Base-by-base conservation (phyloP, 1,284 basidiomycete species). In the Trichosporon asahii region DNA sequence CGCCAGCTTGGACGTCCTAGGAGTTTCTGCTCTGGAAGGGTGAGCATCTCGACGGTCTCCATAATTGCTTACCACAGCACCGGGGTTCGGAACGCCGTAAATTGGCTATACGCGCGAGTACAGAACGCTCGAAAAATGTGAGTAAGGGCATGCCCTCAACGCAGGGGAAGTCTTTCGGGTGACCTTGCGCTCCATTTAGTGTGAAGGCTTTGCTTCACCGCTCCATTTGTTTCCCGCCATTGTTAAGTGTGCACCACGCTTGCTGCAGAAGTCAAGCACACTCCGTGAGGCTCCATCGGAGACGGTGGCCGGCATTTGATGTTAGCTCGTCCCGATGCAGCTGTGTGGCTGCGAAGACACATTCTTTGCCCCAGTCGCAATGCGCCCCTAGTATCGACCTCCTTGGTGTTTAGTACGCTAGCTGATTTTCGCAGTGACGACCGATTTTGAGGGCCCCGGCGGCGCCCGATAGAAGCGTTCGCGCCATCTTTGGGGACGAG, bases 21-120 rank as follows among this genome's bases (percentile, higher is more conserved):
- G 94, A 7, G 86, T 94, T 2, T 94, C 91, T 11, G 94, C 92
- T 0, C 81, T 96, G 23, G 90, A 94, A 85, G 94, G 94, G 94
- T 95, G 72, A 74, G 90, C n/a, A 86, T 8, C 6, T 9, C 25
- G 15, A 3, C n/a, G n/a, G n/a, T 64, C 12, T 15, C 5, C 23
- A 25, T 18, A 57, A 1, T 44, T 15, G 40, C 15, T 55, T 65
- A 25, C 64, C 49, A 31, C 76, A 96, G 94, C 44, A 93, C 92
- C 37, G 94, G 94, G 0, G 91, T 97, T 2, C 88, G 91, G 69
- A 91, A 91, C 66, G 94, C 93, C 0, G 91, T 96, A 6, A 92
- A 97, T 78, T 97, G 94, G 94, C 80, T 97, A 25, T 96, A 96
- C 80, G 89, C 95, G 68, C 87, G 94, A 0, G 94, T 96, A 1